These are phyloP conservation scores for Fusarium coffeatum DNA, from an alignment of 2,329 filamentous ascomycete species.

Conservation along the genomic window DNA sequence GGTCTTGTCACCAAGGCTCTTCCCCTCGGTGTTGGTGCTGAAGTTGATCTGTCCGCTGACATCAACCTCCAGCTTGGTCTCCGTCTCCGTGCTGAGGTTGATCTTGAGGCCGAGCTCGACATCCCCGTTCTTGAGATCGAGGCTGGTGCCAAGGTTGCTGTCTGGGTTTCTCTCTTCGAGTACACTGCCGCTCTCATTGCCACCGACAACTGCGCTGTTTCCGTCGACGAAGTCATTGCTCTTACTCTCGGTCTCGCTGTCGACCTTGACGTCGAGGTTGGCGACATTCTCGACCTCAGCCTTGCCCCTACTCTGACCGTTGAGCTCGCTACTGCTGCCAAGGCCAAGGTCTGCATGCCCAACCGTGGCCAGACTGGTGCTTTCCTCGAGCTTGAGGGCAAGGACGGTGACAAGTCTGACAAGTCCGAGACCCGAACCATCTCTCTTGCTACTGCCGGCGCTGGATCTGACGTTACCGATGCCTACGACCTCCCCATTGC, in stretches of 20 bases:
- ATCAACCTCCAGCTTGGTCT: constrained; percentile 62
- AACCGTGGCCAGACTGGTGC: constrained; percentile 32
- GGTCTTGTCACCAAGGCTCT: constrained; percentile 46
- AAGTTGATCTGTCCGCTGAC: constrained; percentile 54
- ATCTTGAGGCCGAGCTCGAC: constrained; percentile 50
- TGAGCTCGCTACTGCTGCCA: constrained; percentile 46
- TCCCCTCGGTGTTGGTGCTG: constrained; percentile 41
- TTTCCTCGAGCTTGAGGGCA: constrained; percentile 12
- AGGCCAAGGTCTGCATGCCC: constrained; percentile 33
- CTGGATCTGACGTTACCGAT: background rate
- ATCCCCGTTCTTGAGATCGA: constrained; percentile 48
- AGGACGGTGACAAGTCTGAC: background rate
- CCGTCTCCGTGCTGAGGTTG: constrained; percentile 62
- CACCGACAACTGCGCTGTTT: constrained; percentile 52
- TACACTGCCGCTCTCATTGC: constrained; percentile 58
- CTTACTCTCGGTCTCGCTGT: constrained; percentile 43
- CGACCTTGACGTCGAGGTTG: constrained; percentile 40
- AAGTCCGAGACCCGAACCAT: background rate
- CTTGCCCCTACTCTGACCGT: constrained; percentile 57
- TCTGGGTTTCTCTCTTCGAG: constrained; percentile 66
- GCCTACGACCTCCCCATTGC: background rate
- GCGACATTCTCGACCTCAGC: constrained; percentile 52
- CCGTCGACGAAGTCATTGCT: constrained; percentile 37
- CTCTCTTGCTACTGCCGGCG: constrained; percentile 15
- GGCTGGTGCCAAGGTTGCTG: constrained; percentile 57